Evolutionary conservation across 495 filamentous ascomycete genomes (phyloP).

Genomic region (Penicillium flavigenum): DNA sequence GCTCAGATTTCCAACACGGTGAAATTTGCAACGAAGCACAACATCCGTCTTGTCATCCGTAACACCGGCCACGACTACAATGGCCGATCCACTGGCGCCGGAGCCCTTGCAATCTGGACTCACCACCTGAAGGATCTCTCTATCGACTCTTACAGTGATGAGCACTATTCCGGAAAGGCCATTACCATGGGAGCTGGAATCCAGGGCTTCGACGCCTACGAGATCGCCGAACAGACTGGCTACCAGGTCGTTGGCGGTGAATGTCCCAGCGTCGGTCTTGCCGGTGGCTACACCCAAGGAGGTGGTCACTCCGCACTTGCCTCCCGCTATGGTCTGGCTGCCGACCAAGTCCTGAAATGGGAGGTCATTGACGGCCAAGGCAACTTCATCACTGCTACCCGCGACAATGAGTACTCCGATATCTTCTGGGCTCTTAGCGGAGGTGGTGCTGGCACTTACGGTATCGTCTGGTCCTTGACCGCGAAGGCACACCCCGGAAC

Average conservation of each 20-base stretch:
- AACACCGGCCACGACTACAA: constrained; percentile 62
- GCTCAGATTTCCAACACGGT: constrained; percentile 37
- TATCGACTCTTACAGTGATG: constrained; percentile 36
- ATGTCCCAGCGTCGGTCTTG: constrained; percentile 38
- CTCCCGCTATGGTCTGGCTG: constrained; percentile 56
- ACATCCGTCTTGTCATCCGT: constrained; percentile 62
- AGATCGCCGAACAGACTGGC: constrained; percentile 33
- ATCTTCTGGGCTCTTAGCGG: constrained; percentile 69
- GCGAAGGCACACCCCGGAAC: constrained; percentile 43
- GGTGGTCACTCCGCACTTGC: constrained; percentile 60
- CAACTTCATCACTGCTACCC: constrained; percentile 49
- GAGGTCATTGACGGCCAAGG: constrained; percentile 58
- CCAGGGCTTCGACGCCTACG: constrained; percentile 48
- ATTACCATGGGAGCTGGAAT: constrained; percentile 57
- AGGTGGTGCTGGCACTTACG: constrained; percentile 64
- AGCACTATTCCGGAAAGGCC: constrained; percentile 47
- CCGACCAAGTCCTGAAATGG: constrained; percentile 63
- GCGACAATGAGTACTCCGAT: constrained; percentile 54
- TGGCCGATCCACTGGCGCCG: constrained; percentile 57
- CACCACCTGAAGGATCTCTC: constrained; percentile 53
- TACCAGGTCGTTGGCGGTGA: constrained; percentile 36
- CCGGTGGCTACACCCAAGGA: constrained; percentile 60
- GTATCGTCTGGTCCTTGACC: constrained; percentile 59
- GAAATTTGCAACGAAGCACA: constrained; percentile 51
- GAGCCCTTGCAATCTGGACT: constrained; percentile 55